Evolutionary conservation across 495 filamentous ascomycete genomes (phyloP).

Genomic region (Aspergillus ellipticus): DNA sequence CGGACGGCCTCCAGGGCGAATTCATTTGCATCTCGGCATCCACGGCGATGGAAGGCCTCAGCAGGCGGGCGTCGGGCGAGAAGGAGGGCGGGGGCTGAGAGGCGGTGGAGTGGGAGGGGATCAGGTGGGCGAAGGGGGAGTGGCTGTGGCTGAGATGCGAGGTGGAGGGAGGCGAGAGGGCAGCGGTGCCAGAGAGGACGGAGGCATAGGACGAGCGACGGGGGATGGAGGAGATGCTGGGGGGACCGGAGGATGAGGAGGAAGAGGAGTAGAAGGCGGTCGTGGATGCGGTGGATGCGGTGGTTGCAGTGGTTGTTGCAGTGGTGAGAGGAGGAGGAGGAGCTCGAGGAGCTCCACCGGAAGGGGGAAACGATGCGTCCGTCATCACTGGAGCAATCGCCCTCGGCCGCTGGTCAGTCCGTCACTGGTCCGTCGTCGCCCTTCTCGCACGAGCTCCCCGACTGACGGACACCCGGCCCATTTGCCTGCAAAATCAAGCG

Average conservation of each 20-base stretch:
- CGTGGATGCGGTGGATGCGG: not conserved
- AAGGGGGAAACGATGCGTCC: constrained; percentile 43
- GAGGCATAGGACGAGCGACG: constrained; percentile 74
- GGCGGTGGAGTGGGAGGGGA: constrained; percentile 46
- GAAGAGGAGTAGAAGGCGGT: constrained; percentile 27
- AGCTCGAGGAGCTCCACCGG: constrained; percentile 45
- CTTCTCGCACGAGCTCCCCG: too few relatives aligned
- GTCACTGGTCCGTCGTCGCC: too few relatives aligned
- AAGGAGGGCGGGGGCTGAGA: constrained; percentile 38
- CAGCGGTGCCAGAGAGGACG: constrained; percentile 67
- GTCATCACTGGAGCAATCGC: constrained; percentile 30
- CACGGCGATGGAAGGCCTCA: constrained; percentile 36
- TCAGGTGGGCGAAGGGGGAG: constrained; percentile 56
- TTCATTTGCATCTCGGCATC: constrained; percentile 48
- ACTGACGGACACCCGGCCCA: too few relatives aligned
- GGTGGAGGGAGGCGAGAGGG: constrained; percentile 43
- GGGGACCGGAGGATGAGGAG: constrained; percentile 27
- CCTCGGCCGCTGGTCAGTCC: too few relatives aligned
- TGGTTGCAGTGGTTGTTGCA: not conserved
- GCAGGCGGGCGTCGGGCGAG: constrained; percentile 32
- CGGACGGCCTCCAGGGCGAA: constrained; percentile 37
- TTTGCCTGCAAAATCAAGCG: too few relatives aligned
- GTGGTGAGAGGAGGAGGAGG: constrained; percentile 18
- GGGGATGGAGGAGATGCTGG: constrained; percentile 42
- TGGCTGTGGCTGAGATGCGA: constrained; percentile 37